Conservation (phyloP, 495 filamentous ascomycete genomes). For the Aspergillus funiculosus region DNA sequence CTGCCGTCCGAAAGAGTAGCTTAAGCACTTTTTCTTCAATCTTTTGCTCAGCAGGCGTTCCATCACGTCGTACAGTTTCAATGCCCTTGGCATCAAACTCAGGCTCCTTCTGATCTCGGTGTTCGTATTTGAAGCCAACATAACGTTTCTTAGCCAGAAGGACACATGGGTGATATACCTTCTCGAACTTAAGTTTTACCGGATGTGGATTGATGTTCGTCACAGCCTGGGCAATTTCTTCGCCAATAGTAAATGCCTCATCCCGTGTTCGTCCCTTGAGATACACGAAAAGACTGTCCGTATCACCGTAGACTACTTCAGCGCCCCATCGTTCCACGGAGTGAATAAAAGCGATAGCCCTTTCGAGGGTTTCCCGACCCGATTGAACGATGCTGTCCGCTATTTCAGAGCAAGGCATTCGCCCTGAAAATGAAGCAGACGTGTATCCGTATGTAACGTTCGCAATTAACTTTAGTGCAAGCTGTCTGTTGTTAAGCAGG, state of each 20-base stretch:
- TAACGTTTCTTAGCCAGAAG: conserved; percentile 96
- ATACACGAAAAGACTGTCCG: conserved; percentile 91
- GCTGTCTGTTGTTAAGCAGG: conserved; percentile 86
- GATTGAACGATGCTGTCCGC: conserved; percentile 98
- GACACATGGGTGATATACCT: conserved; percentile 92
- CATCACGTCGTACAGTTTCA: conserved; percentile 91
- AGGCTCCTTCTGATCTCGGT: conserved; percentile 66
- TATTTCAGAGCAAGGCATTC: conserved; percentile 97
- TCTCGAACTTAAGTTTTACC: conserved; percentile 96
- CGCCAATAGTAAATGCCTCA: conserved; percentile 86
- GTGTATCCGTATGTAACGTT: conserved; percentile 99
- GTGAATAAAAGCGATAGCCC: conserved; percentile 88
- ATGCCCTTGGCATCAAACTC: conserved; percentile 98
- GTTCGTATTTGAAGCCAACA: conserved; percentile 95
- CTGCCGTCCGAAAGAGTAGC: conserved; percentile 81
- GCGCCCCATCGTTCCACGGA: conserved; percentile 81
- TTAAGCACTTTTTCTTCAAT: conserved; percentile 93
- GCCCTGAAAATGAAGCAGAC: conserved; percentile 87
- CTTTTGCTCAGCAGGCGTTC: conserved; percentile 92
- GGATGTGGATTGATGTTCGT: conserved; percentile 89
- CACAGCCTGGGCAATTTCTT: conserved; percentile 85
- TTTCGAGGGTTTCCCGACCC: conserved; percentile 88
- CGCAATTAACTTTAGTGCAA: conserved; percentile 93
- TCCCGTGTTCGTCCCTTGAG: conserved; percentile 80
- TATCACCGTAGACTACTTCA: conserved; percentile 97